Evolutionary conservation across 352 stramenopile species (phyloP).

Genomic region (Phytopythium vexans): DNA sequence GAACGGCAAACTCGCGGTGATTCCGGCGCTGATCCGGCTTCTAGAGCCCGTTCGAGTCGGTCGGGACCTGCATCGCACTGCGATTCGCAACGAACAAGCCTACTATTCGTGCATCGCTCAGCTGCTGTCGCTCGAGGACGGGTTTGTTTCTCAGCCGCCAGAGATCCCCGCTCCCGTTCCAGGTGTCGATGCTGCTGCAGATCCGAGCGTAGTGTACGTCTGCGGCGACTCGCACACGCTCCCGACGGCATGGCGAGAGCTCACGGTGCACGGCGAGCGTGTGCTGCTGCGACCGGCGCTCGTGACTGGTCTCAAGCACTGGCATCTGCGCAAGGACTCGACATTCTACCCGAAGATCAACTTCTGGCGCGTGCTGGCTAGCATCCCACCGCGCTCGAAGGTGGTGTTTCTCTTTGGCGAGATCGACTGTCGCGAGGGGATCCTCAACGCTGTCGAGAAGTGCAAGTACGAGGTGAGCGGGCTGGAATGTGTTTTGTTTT

Average conservation of each 20-base stretch:
- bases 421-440: slow-evolving; percentile 95
- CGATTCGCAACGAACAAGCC: slow-evolving; percentile 83
- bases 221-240: slow-evolving; percentile 93
- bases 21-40: slow-evolving; percentile 51
- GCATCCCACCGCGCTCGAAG: slow-evolving; percentile 45
- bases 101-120: slow-evolving; percentile 89
- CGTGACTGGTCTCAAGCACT: slow-evolving; percentile 93
- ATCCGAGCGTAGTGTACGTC: slow-evolving; percentile 57
- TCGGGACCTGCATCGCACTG: slow-evolving; percentile 70
- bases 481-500: neutral
- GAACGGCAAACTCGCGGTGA: slow-evolving; percentile 36
- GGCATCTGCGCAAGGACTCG: slow-evolving; percentile 83
- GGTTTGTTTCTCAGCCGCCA: slow-evolving; percentile 6
- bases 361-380: slow-evolving; percentile 71
- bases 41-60: slow-evolving; percentile 66
- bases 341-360: slow-evolving; percentile 93
- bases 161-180: neutral
- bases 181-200: slow-evolving; percentile 3
- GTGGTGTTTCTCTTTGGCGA: slow-evolving; percentile 94
- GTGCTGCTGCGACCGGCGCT: slow-evolving; percentile 59
- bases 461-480: slow-evolving; percentile 75
- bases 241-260: slow-evolving; percentile 80
- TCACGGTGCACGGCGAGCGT: slow-evolving; percentile 18
- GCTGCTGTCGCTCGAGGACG: slow-evolving; percentile 52
- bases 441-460: slow-evolving; percentile 84